These are phyloP conservation scores for Podospora tetraspora DNA, from an alignment of 495 filamentous ascomycete genomes.

Conservation along the genomic window DNA sequence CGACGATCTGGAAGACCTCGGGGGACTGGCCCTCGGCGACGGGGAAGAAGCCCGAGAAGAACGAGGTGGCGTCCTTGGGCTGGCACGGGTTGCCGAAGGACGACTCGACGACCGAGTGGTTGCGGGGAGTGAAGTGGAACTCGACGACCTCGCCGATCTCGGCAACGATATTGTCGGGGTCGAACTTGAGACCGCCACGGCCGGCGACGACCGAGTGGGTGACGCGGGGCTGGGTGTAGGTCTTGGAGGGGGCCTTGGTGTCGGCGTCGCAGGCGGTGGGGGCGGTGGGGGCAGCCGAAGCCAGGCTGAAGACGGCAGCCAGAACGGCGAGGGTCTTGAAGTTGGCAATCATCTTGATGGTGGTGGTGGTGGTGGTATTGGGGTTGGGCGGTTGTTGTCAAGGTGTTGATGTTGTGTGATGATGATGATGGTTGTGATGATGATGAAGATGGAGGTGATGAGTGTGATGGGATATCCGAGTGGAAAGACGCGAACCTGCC, in stretches of 20 bases:
- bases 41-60: slow-evolving; percentile 26
- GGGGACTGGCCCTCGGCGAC: slow-evolving; percentile 26
- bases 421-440: neutral
- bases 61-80: slow-evolving; percentile 27
- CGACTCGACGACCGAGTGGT: slow-evolving; percentile 54
- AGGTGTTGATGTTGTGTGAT: neutral
- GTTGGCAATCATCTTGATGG: slow-evolving; percentile 19
- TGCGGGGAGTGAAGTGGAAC: slow-evolving; percentile 53
- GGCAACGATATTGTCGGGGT: slow-evolving; percentile 48
- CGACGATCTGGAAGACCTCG: slow-evolving; percentile 30
- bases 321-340: slow-evolving; percentile 12
- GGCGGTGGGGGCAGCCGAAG: slow-evolving; percentile 16
- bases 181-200: slow-evolving; percentile 41
- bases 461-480: neutral
- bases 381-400: neutral
- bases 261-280: neutral
- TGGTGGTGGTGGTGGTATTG: neutral
- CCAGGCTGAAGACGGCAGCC: slow-evolving; percentile 4
- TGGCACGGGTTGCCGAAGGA: slow-evolving; percentile 50
- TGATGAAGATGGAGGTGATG: neutral
- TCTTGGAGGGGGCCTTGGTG: slow-evolving; percentile 11
- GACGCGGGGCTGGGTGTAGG: slow-evolving; percentile 12
- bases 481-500: neutral
- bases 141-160: slow-evolving; percentile 47
- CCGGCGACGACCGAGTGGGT: slow-evolving; percentile 52